Conservation (phyloP, 1,284 basidiomycete genomes). For the Ganoderma boninense region DNA sequence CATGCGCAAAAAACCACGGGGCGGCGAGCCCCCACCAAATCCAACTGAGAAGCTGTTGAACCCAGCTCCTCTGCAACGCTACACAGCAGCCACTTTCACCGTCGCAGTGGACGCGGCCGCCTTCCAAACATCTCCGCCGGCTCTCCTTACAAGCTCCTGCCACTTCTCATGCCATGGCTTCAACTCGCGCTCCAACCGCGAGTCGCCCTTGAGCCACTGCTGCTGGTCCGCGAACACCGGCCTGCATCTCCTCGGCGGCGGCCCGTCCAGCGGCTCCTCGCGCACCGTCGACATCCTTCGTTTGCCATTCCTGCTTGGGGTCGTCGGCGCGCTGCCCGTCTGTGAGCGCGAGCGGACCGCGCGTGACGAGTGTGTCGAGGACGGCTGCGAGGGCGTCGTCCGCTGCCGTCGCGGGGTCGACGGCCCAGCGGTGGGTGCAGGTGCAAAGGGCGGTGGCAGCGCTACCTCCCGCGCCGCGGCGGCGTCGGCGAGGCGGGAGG, state of each 20-base stretch:
- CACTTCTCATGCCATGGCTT: slow-evolving; percentile 30
- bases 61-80: background rate
- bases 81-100: background rate
- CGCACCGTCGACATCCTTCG: slow-evolving; percentile 19
- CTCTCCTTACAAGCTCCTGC: slow-evolving; percentile 28
- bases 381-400: slow-evolving; percentile 22
- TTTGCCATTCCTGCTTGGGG: slow-evolving; percentile 13
- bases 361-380: slow-evolving; percentile 20
- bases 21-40: background rate
- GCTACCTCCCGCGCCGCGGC: slow-evolving; percentile 6
- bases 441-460: slow-evolving; percentile 7
- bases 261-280: slow-evolving; percentile 25
- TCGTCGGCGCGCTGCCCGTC: slow-evolving; percentile 17
- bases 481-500: slow-evolving; percentile 24
- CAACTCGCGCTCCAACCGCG: slow-evolving; percentile 35
- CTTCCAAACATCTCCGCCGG: slow-evolving; percentile 30
- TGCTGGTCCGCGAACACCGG: slow-evolving; percentile 38
- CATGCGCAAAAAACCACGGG: background rate
- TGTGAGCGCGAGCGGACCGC: slow-evolving; percentile 11
- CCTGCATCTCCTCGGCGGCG: slow-evolving; percentile 28
- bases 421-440: slow-evolving; percentile 13
- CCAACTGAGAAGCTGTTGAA: background rate
- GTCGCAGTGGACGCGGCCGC: slow-evolving; percentile 15
- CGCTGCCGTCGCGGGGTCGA: slow-evolving; percentile 34
- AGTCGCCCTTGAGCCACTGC: slow-evolving; percentile 39